Percentiles rank a stretch among this genome's conserved stretches.
These are phyloP conservation scores for Brassica juncea DNA, from an alignment of 345 rosid species.

Conservation along the genomic window DNA sequence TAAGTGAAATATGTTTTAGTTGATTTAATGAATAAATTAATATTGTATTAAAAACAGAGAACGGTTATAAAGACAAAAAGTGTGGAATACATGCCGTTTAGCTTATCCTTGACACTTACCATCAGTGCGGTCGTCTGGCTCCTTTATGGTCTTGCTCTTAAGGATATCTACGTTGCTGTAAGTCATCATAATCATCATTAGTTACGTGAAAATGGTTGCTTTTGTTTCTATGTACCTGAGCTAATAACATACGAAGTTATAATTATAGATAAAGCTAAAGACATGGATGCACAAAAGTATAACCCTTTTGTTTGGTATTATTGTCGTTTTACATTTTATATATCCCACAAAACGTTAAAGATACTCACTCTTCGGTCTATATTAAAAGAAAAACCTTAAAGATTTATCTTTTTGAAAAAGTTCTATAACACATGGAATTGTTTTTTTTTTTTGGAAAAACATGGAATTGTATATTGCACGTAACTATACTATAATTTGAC, in stretches of 20 bases:
- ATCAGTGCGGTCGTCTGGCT: constrained; percentile 62
- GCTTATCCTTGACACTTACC: constrained; percentile 55
- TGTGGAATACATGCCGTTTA: constrained; percentile 72
- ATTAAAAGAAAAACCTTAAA: constrained; percentile 14
- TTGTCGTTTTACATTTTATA: constrained; percentile 30
- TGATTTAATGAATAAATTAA: not conserved
- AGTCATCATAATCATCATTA: constrained; percentile 31
- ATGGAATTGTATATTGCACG: constrained; percentile 9
- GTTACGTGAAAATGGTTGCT: constrained; percentile 27
- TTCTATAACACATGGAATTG: constrained; percentile 4
- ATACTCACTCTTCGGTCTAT: constrained; percentile 3
- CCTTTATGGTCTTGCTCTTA: constrained; percentile 55
- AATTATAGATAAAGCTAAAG: constrained; percentile 22
- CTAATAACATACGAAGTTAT: constrained; percentile 12
- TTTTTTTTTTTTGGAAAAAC: not conserved
- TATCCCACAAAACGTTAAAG: constrained; percentile 22
- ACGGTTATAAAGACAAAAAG: constrained; percentile 54
- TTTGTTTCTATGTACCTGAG: constrained; percentile 37
- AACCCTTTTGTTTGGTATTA: constrained; percentile 38
- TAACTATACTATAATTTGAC: constrained; percentile 8
- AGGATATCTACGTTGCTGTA: constrained; percentile 50
- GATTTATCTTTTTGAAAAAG: constrained; percentile 21
- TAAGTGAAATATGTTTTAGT: not conserved
- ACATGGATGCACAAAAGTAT: constrained; percentile 29
- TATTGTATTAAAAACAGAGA: constrained; percentile 35